A percentile compares a stretch with the other conserved stretches of the same genome.
Evolutionary conservation across 169 alveolate genomes (phyloP).

Genomic region (Plasmodium adleri): DNA sequence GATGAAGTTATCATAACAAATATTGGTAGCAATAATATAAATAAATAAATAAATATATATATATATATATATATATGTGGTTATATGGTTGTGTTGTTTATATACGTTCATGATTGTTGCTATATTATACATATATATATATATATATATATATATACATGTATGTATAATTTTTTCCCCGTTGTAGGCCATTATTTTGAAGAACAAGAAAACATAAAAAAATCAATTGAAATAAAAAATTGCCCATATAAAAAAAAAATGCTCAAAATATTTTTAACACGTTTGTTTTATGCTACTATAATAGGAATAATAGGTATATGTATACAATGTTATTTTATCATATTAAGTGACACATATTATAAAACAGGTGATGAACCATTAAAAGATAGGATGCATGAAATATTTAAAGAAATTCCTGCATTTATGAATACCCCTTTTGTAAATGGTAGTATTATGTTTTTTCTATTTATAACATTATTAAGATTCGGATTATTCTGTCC

Average conservation of each 20-base stretch:
- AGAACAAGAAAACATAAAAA: not conserved
- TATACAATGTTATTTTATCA: conserved; percentile 74
- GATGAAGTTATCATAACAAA: conserved; percentile 22
- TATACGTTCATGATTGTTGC: not conserved
- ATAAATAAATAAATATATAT: not conserved
- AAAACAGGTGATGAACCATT: conserved; percentile 74
- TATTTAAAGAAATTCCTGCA: conserved; percentile 43
- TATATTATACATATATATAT: not conserved
- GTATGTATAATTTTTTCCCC: not conserved
- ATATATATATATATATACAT: not conserved
- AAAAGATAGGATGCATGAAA: conserved; percentile 80
- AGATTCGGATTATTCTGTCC: conserved; percentile 80
- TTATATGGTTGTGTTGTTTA: not conserved
- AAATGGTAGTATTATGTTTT: conserved; percentile 50
- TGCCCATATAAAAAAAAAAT: conserved; percentile 4
- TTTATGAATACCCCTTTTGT: conserved; percentile 30
- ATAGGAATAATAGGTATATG: conserved; percentile 26
- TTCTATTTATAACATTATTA: conserved; percentile 33
- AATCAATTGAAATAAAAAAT: conserved; percentile 11
- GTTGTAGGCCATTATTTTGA: conserved; percentile 12
- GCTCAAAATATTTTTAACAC: conserved; percentile 23
- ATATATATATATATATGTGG: not conserved
- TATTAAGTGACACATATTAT: conserved; percentile 62
- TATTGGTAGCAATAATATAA: conserved; percentile 16
- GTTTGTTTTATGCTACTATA: conserved; percentile 50